phyloP scores from a whole-genome alignment of 2,329 filamentous ascomycete genomes.

The Tolypocladium tundrense region DNA sequence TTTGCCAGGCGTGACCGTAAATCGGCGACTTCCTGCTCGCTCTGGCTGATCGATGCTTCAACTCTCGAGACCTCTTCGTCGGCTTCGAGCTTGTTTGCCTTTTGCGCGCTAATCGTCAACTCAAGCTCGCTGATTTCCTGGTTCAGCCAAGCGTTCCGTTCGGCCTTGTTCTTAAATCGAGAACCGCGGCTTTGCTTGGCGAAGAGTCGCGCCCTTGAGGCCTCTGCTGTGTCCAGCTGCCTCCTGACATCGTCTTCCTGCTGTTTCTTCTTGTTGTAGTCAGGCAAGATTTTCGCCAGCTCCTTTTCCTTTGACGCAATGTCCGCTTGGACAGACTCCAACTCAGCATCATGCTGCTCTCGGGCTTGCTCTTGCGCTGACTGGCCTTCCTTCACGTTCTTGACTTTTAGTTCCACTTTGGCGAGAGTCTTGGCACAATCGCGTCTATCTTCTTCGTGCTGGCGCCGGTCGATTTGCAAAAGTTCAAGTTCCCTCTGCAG shows the following conservation, averaged over 20 bases:
- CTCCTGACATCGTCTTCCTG: constrained; percentile 62
- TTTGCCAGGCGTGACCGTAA: constrained; percentile 67
- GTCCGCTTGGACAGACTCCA: constrained; percentile 61
- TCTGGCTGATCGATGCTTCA: constrained; percentile 56
- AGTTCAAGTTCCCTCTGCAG: constrained; percentile 77
- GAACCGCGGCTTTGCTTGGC: constrained; percentile 86
- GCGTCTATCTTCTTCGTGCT: constrained; percentile 82
- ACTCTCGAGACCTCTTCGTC: constrained; percentile 71
- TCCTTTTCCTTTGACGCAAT: constrained; percentile 71
- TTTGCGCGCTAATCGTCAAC: constrained; percentile 65
- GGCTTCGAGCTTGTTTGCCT: constrained; percentile 74
- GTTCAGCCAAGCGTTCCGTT: constrained; percentile 75
- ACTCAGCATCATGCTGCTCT: constrained; percentile 58
- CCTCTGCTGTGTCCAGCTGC: constrained; percentile 67
- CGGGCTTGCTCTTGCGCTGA: constrained; percentile 65
- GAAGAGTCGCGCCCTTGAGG: constrained; percentile 66
- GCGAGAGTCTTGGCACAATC: constrained; percentile 72
- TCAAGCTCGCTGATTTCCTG: constrained; percentile 74
- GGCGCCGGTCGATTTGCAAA: constrained; percentile 70
- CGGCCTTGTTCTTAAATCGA: constrained; percentile 77
- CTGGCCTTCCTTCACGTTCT: constrained; percentile 73
- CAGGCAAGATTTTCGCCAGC: constrained; percentile 63
- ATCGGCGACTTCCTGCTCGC: constrained; percentile 63
- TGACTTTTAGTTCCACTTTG: constrained; percentile 76
- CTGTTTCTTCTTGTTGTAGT: constrained; percentile 62